These are phyloP conservation scores for Pythium apleroticum DNA, from an alignment of 352 stramenopile genomes.

Conservation along the genomic window DNA sequence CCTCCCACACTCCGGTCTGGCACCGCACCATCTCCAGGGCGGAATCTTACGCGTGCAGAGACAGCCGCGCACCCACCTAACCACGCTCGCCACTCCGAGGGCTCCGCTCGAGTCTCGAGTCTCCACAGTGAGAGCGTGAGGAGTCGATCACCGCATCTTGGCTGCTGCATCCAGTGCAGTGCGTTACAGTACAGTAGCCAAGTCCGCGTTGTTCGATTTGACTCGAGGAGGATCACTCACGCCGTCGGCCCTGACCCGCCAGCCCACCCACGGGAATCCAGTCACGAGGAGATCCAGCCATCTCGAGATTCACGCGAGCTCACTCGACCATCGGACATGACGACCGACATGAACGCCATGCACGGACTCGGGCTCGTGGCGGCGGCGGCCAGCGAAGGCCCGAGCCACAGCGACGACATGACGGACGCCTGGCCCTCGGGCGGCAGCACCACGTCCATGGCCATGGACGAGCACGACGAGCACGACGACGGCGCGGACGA, in stretches of 20 bases:
- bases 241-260: background rate
- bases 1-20: too few species aligned
- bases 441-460: slow-evolving; percentile 16
- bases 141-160: background rate
- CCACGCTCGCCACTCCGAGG: background rate
- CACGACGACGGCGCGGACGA: background rate
- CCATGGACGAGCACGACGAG: slow-evolving; percentile 16
- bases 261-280: background rate
- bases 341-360: slow-evolving; percentile 14
- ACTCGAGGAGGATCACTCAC: background rate
- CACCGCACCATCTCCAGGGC: background rate
- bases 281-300: background rate
- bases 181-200: too few species aligned
- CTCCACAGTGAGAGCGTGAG: background rate
- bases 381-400: slow-evolving; percentile 2
- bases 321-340: slow-evolving; percentile 8
- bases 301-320: background rate
- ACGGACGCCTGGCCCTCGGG: slow-evolving; percentile 13
- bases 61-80: slow-evolving; percentile 14
- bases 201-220: too few species aligned
- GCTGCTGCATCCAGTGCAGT: too few species aligned
- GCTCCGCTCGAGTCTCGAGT: too few species aligned
- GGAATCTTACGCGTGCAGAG: slow-evolving; percentile 18
- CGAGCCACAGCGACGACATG: background rate
- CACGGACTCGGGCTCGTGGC: slow-evolving; percentile 9